Percentiles rank a stretch among this genome's conserved stretches.
These are phyloP conservation scores for Eucommia ulmoides DNA, from an alignment of 257 asterid species.

Conservation along the genomic window DNA sequence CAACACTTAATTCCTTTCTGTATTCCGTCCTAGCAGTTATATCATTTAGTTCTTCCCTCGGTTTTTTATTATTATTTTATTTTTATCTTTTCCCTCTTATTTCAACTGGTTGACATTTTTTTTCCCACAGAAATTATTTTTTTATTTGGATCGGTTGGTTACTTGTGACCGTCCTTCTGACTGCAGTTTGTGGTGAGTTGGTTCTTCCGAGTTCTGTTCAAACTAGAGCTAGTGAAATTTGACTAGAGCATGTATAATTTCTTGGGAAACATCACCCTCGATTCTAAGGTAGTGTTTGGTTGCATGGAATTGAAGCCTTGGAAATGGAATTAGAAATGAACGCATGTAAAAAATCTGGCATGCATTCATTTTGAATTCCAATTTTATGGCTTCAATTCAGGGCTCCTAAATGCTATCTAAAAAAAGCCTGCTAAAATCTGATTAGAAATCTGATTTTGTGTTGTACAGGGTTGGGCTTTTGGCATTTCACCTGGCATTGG, in stretches of 20 bases:
- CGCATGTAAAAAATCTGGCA: too few relatives aligned
- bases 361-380: not conserved
- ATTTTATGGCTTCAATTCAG: not conserved
- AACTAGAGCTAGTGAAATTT: too few relatives aligned
- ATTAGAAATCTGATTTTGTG: constrained; percentile 4
- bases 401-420: not conserved
- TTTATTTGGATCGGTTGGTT: constrained; percentile 59
- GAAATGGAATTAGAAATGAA: too few relatives aligned
- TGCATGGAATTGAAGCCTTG: too few relatives aligned
- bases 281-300: too few relatives aligned
- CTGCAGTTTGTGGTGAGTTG: constrained; percentile 63
- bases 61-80: not conserved
- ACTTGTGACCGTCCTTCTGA: constrained; percentile 68
- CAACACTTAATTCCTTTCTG: not conserved
- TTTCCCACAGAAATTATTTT: constrained; percentile 63
- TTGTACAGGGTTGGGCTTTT: constrained; percentile 68
- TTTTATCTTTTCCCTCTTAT: not conserved
- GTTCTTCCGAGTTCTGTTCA: too few relatives aligned
- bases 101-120: constrained; percentile 2
- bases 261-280: not conserved
- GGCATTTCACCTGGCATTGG: constrained; percentile 60
- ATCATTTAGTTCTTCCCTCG: not conserved
- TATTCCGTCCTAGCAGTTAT: not conserved
- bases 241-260: constrained; percentile 1
- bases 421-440: not conserved